Conservation (phyloP, 139 green algal genomes). For the Micractinium sp. region DNA sequence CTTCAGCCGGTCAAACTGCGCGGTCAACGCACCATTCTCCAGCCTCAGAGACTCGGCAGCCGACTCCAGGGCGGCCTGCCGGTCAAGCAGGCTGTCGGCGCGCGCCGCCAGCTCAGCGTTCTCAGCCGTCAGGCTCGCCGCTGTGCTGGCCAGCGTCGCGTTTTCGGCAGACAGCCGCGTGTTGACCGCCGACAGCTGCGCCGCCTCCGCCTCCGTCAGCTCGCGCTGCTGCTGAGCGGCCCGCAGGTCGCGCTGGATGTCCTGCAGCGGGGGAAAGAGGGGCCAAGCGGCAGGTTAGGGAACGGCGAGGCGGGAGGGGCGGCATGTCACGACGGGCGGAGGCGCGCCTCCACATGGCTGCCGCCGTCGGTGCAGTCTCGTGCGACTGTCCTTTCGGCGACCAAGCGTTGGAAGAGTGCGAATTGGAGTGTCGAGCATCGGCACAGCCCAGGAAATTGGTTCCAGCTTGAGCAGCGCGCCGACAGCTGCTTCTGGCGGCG, state of each 20-base stretch:
- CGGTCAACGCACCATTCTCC: conserved; percentile 44
- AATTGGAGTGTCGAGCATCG: no score
- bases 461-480: background rate
- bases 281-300: no score
- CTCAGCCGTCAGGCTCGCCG: conserved; percentile 9
- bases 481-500: background rate
- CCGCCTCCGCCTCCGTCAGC: conserved; percentile 31
- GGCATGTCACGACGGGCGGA: no score
- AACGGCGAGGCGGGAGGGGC: no score
- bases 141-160: conserved; percentile 4
- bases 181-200: conserved; percentile 39
- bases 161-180: conserved; percentile 13
- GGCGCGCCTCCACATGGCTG: no score
- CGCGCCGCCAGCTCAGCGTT: conserved; percentile 41
- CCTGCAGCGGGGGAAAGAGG: conserved; percentile 13
- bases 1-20: conserved; percentile 51
- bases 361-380: no score
- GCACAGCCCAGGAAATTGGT: background rate
- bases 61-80: conserved; percentile 37
- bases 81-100: conserved; percentile 30
- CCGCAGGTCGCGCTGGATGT: conserved; percentile 42
- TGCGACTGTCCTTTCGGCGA: no score
- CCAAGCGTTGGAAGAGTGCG: no score
- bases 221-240: conserved; percentile 23
- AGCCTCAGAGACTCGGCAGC: conserved; percentile 36